phyloP scores from a whole-genome alignment of 805 yeast genomes.

The Diddensiella transvaalensis region DNA sequence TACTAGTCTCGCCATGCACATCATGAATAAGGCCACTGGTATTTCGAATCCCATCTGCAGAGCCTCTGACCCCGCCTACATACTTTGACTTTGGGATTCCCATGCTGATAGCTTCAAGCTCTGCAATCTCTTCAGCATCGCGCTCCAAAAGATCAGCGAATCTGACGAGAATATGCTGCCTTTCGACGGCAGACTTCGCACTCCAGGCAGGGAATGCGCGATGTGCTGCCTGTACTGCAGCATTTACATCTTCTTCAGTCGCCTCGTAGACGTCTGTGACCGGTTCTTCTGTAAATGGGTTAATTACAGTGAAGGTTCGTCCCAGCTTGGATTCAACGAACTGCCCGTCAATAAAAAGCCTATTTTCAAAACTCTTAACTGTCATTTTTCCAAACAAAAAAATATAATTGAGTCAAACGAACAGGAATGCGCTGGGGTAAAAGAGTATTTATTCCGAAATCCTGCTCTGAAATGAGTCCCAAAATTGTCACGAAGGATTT shows the following conservation, averaged over 20 bases:
- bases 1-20: slow-evolving; percentile 12
- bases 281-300: slow-evolving; percentile 44
- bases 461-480: too few relatives aligned
- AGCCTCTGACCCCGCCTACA: neutral
- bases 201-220: slow-evolving; percentile 78
- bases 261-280: slow-evolving; percentile 69
- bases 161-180: slow-evolving; percentile 54
- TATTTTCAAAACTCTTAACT: neutral
- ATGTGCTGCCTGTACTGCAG: slow-evolving; percentile 81
- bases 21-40: slow-evolving; percentile 9
- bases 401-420: neutral
- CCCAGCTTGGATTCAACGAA: slow-evolving; percentile 51
- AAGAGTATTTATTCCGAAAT: too few relatives aligned
- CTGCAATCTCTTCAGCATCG: slow-evolving; percentile 67
- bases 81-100: slow-evolving; percentile 4
- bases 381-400: neutral
- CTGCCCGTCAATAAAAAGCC: slow-evolving; percentile 82
- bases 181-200: slow-evolving; percentile 54
- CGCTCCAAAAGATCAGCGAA: slow-evolving; percentile 77
- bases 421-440: neutral
- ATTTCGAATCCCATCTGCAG: slow-evolving; percentile 3
- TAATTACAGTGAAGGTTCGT: slow-evolving; percentile 54
- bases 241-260: slow-evolving; percentile 67
- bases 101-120: slow-evolving; percentile 57
- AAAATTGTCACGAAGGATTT: too few relatives aligned